Percentiles rank a stretch among this genome's conserved stretches.
Evolutionary conservation across 305 asterid genomes (phyloP).

Genomic region (Fraxinus floribunda): DNA sequence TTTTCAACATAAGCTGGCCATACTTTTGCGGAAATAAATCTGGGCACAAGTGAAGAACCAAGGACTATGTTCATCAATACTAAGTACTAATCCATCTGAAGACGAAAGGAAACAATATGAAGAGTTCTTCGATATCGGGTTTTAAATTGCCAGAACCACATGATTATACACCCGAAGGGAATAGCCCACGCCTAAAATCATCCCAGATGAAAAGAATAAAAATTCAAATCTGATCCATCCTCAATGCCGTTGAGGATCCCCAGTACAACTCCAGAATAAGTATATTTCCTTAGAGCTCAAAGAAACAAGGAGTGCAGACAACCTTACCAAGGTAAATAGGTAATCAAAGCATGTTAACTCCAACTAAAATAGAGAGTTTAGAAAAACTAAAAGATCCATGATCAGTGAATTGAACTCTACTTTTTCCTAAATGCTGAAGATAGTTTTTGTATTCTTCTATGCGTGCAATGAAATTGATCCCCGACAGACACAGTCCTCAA

Average conservation of each 20-base stretch:
- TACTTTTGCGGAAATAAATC: background rate
- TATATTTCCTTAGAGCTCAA: background rate
- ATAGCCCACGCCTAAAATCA: background rate
- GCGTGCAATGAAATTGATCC: background rate
- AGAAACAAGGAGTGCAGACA: background rate
- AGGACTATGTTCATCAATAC: background rate
- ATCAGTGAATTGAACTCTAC: background rate
- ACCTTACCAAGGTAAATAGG: background rate
- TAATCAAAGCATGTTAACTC: too few species aligned
- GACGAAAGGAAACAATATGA: background rate
- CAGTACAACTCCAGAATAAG: too few species aligned
- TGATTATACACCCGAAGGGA: background rate
- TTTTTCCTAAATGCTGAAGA: background rate
- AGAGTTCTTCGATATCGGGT: background rate
- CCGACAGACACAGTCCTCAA: background rate
- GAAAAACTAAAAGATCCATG: background rate
- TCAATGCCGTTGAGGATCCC: too few species aligned
- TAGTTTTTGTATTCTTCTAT: background rate
- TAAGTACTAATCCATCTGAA: background rate
- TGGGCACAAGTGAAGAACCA: background rate
- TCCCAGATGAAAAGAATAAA: background rate
- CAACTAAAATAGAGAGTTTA: background rate
- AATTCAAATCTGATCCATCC: background rate
- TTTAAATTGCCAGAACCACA: background rate
- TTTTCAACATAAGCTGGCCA: background rate